These are phyloP conservation scores for Globisporangium middletonii DNA, from an alignment of 352 stramenopile genomes.

Conservation along the genomic window DNA sequence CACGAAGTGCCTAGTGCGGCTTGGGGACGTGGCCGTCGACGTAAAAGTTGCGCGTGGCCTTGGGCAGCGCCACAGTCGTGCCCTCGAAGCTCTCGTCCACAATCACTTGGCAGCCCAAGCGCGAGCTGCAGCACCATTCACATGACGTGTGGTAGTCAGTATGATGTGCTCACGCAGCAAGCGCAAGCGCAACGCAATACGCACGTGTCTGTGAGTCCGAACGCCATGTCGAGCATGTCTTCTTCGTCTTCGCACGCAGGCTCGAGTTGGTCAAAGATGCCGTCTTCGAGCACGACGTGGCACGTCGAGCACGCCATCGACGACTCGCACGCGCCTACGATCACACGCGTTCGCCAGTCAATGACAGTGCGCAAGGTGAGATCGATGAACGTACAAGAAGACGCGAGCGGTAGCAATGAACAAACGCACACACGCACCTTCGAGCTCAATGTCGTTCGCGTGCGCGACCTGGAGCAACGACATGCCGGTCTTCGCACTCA, in stretches of 20 bases:
- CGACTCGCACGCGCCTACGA: conserved; percentile 85
- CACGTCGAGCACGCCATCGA: conserved; percentile 98
- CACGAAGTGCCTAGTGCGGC: conserved; percentile 75
- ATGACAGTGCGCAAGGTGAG: background rate
- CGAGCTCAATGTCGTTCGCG: conserved; percentile 91
- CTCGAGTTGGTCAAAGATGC: conserved; percentile 90
- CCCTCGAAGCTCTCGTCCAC: conserved; percentile 89
- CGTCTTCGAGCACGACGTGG: conserved; percentile 94
- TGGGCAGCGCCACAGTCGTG: conserved; percentile 89
- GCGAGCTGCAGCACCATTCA: conserved; percentile 38
- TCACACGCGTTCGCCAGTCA: background rate
- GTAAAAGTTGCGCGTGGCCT: conserved; percentile 98
- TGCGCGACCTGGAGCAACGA: conserved; percentile 91
- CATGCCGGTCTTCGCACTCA: conserved; percentile 73
- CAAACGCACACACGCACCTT: conserved; percentile 42
- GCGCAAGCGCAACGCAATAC: background rate
- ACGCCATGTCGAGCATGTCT: conserved; percentile 99
- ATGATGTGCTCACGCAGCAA: background rate
- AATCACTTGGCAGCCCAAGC: conserved; percentile 89
- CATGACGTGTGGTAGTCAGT: background rate
- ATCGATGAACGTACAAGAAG: background rate
- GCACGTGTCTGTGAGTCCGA: conserved; percentile 94
- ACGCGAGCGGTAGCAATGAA: background rate
- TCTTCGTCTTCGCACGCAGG: conserved; percentile 96
- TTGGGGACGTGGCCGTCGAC: conserved; percentile 97